Percentiles rank a stretch among this genome's conserved stretches.
phyloP scores from a whole-genome alignment of 345 rosid species.

The Crucihimalaya himalaica region DNA sequence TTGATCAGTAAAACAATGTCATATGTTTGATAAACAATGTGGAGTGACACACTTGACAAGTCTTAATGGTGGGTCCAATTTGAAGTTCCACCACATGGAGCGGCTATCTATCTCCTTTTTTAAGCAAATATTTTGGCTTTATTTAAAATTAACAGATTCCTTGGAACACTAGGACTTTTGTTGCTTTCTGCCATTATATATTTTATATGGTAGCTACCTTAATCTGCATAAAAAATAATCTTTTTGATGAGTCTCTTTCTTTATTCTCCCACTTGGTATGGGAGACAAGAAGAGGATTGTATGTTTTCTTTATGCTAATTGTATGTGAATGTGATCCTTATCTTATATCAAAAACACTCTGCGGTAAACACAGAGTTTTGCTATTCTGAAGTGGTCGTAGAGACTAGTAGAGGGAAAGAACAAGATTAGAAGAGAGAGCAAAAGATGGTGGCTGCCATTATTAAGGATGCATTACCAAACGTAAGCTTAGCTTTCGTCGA shows the following conservation, averaged over 20 bases:
- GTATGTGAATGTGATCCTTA: constrained; percentile 50
- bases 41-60: background rate
- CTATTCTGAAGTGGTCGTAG: constrained; percentile 73
- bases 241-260: constrained; percentile 2
- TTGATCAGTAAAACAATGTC: background rate
- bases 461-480: constrained; percentile 67
- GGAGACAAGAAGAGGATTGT: too few relatives aligned
- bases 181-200: background rate
- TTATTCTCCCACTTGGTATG: constrained; percentile 7
- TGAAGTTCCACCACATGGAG: constrained; percentile 22
- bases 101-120: background rate
- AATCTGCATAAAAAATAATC: constrained; percentile 7
- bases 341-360: constrained; percentile 23
- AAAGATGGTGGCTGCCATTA: constrained; percentile 86
- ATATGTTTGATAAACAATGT: background rate
- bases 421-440: constrained; percentile 64
- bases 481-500: constrained; percentile 38
- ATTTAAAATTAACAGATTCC: constrained; percentile 5
- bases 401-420: constrained; percentile 72
- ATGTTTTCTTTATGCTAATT: too few relatives aligned
- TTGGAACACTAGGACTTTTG: constrained; percentile 21
- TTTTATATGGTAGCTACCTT: background rate
- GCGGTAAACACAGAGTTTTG: constrained; percentile 83
- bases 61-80: background rate
- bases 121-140: constrained; percentile 6